Evolutionary conservation across 352 stramenopile species (phyloP), one percentile per base, ranked within the genome.

Genomic region (Phytophthora agathidicida): DNA sequence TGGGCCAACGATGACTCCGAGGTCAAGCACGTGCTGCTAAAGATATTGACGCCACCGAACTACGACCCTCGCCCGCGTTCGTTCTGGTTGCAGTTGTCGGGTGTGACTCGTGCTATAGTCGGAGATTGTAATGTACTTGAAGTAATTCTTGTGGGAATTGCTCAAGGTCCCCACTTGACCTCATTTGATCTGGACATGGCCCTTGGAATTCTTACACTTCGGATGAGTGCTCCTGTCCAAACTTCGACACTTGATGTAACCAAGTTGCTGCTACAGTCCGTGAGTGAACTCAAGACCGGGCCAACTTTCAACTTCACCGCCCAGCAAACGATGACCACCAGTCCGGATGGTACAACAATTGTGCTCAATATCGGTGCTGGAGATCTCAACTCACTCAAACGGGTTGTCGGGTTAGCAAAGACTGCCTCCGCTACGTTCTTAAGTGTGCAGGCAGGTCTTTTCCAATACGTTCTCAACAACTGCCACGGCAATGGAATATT

Each of bases 141-240:
- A 54, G 65, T 91, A 16, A 31, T 76, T 2, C 33, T 91, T 0
- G 46, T 68, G 1, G 43, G 57, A 0, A 52, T 89, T 6, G 64
- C 73, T 1, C 65, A 52, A 30, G 61, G 62, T 35, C 80, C 82
- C 13, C 73, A 65, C 26, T 30, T 90, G 2, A 14, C 57, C 1
- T 62, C 65, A 0, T 92, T 87, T 23, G 74, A 77, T 17, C 46
- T 92, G 3, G 45, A 92, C 24, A 77, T 92, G 77, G 56, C 74
- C 26, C 3, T 49, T 0, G 72, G 72, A 5, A 73, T 16, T 0
- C 45, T 92, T 19, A 64, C 57, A 10, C 57, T 92, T 3, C 49
- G 36, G 8, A 45, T 80, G 13, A 83, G 54, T 14, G 14, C 66
- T 28, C 45, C 68, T 1, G 75, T 88, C 17, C 41, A 87, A 22